Conservation (phyloP, 768 basidiomycete species). For the Tephrocybe sp. region DNA sequence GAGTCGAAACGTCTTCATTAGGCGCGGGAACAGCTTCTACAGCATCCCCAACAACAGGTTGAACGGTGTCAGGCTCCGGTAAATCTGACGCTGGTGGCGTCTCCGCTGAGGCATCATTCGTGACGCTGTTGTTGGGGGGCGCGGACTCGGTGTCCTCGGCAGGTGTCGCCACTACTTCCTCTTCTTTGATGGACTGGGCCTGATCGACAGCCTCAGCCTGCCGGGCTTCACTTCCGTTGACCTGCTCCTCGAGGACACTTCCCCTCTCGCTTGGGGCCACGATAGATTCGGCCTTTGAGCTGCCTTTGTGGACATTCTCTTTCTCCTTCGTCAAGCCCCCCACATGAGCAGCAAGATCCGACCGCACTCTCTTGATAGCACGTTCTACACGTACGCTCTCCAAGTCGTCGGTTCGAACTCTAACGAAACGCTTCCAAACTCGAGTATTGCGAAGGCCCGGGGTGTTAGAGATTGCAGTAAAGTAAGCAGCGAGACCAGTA, state of each 20-base stretch:
- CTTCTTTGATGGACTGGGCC: slow-evolving; percentile 27
- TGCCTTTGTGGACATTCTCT: slow-evolving; percentile 24
- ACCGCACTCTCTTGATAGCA: slow-evolving; percentile 83
- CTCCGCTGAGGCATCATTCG: slow-evolving; percentile 10
- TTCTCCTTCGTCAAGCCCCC: slow-evolving; percentile 32
- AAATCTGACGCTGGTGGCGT: slow-evolving; percentile 7
- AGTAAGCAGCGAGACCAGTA: slow-evolving; percentile 72
- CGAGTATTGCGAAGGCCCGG: slow-evolving; percentile 57
- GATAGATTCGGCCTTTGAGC: slow-evolving; percentile 14
- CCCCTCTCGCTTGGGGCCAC: slow-evolving; percentile 18
- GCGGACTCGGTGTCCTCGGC: slow-evolving; percentile 14
- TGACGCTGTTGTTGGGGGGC: background rate
- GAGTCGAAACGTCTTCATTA: slow-evolving; percentile 17
- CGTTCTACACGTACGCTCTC: slow-evolving; percentile 85
- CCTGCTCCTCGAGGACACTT: slow-evolving; percentile 24
- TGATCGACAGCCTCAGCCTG: slow-evolving; percentile 42
- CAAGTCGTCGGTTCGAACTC: slow-evolving; percentile 82
- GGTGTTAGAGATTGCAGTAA: slow-evolving; percentile 76
- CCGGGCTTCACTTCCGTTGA: slow-evolving; percentile 34
- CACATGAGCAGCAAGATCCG: slow-evolving; percentile 76
- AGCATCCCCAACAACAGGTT: slow-evolving; percentile 5
- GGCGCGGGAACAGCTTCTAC: slow-evolving; percentile 2
- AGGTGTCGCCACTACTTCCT: slow-evolving; percentile 21
- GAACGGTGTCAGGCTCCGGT: slow-evolving; percentile 3
- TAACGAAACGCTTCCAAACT: slow-evolving; percentile 83